Evolutionary conservation across 2,329 filamentous ascomycete species (phyloP), one percentile per base, ranked within the genome.

Genomic region (Cercospora sp.): DNA sequence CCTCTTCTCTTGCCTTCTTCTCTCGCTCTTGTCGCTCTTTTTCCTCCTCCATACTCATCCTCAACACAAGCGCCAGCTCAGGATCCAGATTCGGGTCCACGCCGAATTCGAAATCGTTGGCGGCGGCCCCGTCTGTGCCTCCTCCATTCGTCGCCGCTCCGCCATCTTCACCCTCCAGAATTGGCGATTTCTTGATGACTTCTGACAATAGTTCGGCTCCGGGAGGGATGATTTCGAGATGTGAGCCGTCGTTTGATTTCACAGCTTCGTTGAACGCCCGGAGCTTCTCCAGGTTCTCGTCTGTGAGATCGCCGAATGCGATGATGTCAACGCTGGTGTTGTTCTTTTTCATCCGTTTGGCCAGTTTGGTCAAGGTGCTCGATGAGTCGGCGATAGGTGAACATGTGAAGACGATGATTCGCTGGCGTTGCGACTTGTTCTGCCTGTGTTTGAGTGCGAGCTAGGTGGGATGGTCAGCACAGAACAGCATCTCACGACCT

Each of bases 341-440:
- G 81, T 90, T 91, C 87, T 99, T 99, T 89, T 98, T 98, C 93
- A 98, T 96, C 84, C 95, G 96, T 85, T 95, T 96, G 55, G 95
- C 94, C 31, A 99, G 87, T 78, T 92, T 92, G 70, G 94, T 87
- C 61, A 99, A 88, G 64, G 91, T 89, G 83, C 95, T 95, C 80
- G 97, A 91, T 72, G 92, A 90, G 78, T 99, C 95, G 70, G 89
- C 87, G 77, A 98, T 90, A 30, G 94, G 91, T 51, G 93, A 97
- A 86, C 95, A 99, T 71, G 94, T 91, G 81, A 99, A 97, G 69
- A 96, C 93, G 81, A 99, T 91, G 85, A 99, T 96, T 73, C 95
- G 91, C 85, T 97, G 94, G 75, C 93, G 89, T 83, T 98, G 95
- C 60, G 92, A 93, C 82, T 97, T 97, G 84, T 99, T 98, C 83